These are phyloP conservation scores for Aureobasidium mangrovei DNA, from an alignment of 2,329 filamentous ascomycete genomes.

Conservation along the genomic window DNA sequence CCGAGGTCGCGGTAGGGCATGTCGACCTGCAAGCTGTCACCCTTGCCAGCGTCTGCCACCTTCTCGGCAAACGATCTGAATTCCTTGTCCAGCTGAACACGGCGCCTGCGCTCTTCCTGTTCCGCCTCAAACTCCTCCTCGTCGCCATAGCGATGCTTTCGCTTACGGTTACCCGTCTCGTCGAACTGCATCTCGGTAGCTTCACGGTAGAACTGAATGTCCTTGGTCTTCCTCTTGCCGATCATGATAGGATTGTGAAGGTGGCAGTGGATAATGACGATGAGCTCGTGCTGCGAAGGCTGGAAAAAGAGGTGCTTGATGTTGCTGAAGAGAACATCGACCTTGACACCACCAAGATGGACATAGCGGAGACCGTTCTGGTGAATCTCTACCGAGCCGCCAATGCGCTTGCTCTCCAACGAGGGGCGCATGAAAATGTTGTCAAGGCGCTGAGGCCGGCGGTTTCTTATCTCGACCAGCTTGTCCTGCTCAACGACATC, in stretches of 20 bases:
- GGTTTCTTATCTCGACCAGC: constrained; percentile 85
- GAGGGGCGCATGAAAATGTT: constrained; percentile 94
- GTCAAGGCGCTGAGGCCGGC: constrained; percentile 79
- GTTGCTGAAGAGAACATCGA: constrained; percentile 95
- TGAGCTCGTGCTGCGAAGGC: constrained; percentile 88
- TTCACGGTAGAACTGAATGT: constrained; percentile 96
- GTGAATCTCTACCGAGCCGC: constrained; percentile 93
- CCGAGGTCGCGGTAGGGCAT: constrained; percentile 94
- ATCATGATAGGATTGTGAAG: constrained; percentile 97
- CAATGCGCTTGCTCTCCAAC: constrained; percentile 92
- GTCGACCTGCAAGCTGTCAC: constrained; percentile 84
- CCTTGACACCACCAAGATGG: constrained; percentile 72
- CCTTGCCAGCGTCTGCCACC: constrained; percentile 89
- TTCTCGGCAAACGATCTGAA: constrained; percentile 97
- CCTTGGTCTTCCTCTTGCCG: constrained; percentile 97
- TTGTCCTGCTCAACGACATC: constrained; percentile 99
- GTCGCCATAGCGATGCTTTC: constrained; percentile 94
- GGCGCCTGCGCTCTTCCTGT: constrained; percentile 85
- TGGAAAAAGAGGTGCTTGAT: constrained; percentile 99
- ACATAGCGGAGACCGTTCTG: constrained; percentile 94
- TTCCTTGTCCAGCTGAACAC: constrained; percentile 85
- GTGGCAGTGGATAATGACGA: constrained; percentile 96
- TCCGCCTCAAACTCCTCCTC: constrained; percentile 98
- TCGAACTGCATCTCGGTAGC: constrained; percentile 98
- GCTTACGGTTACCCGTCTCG: constrained; percentile 94